Conservation (phyloP, 129 eudicot genomes). For the Flaveria bidentis region DNA sequence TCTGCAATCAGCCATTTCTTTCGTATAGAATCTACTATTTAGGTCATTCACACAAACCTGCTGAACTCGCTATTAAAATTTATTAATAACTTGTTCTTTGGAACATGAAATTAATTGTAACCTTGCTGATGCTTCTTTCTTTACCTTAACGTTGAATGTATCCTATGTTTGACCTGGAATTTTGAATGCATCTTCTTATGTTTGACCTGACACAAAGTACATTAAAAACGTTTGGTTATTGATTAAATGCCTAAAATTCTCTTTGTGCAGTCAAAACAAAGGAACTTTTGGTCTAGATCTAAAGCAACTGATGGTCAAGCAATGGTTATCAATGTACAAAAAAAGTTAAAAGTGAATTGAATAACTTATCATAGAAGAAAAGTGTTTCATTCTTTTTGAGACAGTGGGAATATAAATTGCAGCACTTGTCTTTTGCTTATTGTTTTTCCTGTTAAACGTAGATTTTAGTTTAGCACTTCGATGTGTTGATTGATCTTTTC, state of each 20-base stretch:
- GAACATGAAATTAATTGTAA: neutral
- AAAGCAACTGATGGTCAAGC: slow-evolving; percentile 4
- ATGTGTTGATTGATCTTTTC: neutral
- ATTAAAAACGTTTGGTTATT: neutral
- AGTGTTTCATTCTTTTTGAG: neutral
- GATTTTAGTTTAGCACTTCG: neutral
- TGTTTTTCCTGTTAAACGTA: neutral
- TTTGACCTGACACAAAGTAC: neutral
- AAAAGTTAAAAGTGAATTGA: neutral
- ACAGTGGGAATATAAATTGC: slow-evolving; percentile 11
- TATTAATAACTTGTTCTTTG: neutral
- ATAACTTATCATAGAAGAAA: neutral
- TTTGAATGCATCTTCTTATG: neutral
- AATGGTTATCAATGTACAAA: neutral
- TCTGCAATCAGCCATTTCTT: neutral
- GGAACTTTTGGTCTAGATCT: slow-evolving; percentile 1
- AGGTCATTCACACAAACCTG: neutral
- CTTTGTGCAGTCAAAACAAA: neutral
- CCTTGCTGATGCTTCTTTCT: neutral
- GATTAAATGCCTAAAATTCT: slow-evolving; percentile 10
- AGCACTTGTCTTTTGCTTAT: slow-evolving; percentile 10
- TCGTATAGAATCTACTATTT: neutral
- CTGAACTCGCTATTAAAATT: neutral
- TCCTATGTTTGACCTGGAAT: neutral
- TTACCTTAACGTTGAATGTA: neutral